Percentiles rank a stretch among this genome's conserved stretches.
These are phyloP conservation scores for Acorus calamus DNA, from an alignment of 106 monocot species.

Conservation along the genomic window DNA sequence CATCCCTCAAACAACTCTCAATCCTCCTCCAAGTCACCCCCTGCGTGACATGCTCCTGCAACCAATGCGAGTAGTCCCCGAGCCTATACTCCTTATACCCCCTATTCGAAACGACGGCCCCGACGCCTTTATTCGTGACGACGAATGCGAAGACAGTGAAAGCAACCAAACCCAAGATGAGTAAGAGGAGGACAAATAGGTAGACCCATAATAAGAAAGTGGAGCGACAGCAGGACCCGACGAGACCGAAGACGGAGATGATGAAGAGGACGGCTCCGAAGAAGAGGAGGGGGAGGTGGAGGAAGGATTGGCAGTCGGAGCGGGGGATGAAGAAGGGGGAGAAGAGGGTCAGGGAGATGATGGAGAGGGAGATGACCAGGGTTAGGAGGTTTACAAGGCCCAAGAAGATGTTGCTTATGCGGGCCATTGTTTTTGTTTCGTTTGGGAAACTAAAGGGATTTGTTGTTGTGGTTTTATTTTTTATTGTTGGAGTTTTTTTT, in stretches of 20 bases:
- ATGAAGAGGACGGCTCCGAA: neutral
- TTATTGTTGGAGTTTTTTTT: no score
- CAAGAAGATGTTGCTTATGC: slow-evolving; percentile 3
- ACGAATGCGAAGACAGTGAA: slow-evolving; percentile 1
- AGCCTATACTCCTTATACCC: slow-evolving; percentile 5
- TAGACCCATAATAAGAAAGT: neutral
- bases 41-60: neutral
- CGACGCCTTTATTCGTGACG: slow-evolving; percentile 4
- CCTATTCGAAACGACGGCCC: neutral
- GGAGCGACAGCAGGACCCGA: neutral
- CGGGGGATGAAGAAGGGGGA: neutral
- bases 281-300: neutral
- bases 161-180: neutral
- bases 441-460: no score
- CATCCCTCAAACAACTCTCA: neutral
- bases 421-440: neutral
- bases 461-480: no score
- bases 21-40: neutral
- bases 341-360: neutral
- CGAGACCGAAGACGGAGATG: neutral
- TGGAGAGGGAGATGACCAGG: neutral
- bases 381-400: slow-evolving; percentile 1
- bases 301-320: slow-evolving; percentile 1
- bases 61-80: slow-evolving; percentile 1
- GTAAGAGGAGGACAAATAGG: neutral